Conservation (phyloP, 441 rosid genomes). For the Isatis lusitanica region DNA sequence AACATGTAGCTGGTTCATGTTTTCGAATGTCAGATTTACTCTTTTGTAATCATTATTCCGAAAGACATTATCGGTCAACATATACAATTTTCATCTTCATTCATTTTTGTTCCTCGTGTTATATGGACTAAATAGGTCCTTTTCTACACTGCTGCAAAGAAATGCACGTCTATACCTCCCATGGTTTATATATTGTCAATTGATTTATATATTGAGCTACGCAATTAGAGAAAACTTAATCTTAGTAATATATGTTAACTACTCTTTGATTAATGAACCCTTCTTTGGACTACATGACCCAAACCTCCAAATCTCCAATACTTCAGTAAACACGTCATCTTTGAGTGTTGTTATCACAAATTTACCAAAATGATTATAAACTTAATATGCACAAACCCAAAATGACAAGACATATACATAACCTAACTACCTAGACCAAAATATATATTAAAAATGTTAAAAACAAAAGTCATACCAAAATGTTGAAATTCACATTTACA, state of each 20-base stretch:
- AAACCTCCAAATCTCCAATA: slow-evolving; percentile 3
- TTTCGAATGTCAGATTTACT: too few relatives aligned
- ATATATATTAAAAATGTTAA: neutral
- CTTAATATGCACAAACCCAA: slow-evolving; percentile 28
- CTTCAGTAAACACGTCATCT: slow-evolving; percentile 18
- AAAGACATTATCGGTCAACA: neutral
- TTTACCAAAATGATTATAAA: slow-evolving; percentile 22
- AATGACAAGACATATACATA: slow-evolving; percentile 19
- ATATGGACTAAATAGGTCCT: neutral
- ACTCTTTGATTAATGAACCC: neutral
- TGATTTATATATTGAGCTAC: neutral
- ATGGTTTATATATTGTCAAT: neutral
- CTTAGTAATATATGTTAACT: neutral
- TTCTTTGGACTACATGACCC: slow-evolving; percentile 1
- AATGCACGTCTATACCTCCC: slow-evolving; percentile 14
- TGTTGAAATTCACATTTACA: slow-evolving; percentile 11
- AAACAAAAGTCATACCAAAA: slow-evolving; percentile 15
- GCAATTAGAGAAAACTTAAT: slow-evolving; percentile 1
- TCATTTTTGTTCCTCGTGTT: neutral
- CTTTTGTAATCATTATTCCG: neutral
- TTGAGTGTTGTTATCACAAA: slow-evolving; percentile 16
- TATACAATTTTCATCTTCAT: neutral
- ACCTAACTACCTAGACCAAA: slow-evolving; percentile 26
- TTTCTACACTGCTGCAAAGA: slow-evolving; percentile 7
- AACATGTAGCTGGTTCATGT: too few relatives aligned